Base-by-base conservation (phyloP, 176 grass and related monocot genomes). In the Urochloa ruziziensis region DNA sequence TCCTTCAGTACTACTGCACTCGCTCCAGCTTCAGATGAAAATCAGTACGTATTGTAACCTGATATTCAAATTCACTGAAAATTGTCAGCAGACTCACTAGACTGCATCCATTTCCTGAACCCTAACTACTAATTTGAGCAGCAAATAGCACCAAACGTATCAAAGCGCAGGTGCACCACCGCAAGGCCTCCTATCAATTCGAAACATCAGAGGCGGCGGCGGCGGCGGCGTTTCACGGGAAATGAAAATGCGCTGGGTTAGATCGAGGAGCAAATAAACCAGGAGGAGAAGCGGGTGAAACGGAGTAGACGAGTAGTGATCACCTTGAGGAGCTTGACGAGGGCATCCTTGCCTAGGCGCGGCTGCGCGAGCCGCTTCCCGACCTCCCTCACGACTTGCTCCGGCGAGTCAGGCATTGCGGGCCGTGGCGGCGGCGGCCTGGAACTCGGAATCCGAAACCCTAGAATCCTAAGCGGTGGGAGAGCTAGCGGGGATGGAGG, bases 311-410 rank as follows among this genome's bases (percentile, higher is more conserved):
- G 34, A 24, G 42, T 7, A 23, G 32, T 11, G 29, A 11, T 74
- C 85, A 95, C 96, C 96, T 98, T 98, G 23, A 98, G 91, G 48
- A 95, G 87, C 87, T 95, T 95, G 73, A 98, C 69, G 57, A 95
- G 82, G 73, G 93, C 60, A 71, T 95, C 93, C 89, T 98, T 98
- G 84, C 82, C 88, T 64, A 94, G 93, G 83, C 91, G 91, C 78
- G 93, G 87, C 80, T 89, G 91, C 70, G 83, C 79, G 76, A 98
- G 96, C 73, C 62, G 88, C 72, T 89, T 90, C 78, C 96, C 96
- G 7, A 94, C 85, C 79, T 91, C 85, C 67, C 85, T 70, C 67
- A 87, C 82, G 30, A 74, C 76, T 69, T 84, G 79, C 93, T 92
- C 91, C 65, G 89, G 70, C 57, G 80, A 78, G 47, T 19, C n/a